Percentiles rank a stretch among this genome's conserved stretches.
phyloP scores from a whole-genome alignment of 73 alveolate species.

The Tetrahymena elliotti region DNA sequence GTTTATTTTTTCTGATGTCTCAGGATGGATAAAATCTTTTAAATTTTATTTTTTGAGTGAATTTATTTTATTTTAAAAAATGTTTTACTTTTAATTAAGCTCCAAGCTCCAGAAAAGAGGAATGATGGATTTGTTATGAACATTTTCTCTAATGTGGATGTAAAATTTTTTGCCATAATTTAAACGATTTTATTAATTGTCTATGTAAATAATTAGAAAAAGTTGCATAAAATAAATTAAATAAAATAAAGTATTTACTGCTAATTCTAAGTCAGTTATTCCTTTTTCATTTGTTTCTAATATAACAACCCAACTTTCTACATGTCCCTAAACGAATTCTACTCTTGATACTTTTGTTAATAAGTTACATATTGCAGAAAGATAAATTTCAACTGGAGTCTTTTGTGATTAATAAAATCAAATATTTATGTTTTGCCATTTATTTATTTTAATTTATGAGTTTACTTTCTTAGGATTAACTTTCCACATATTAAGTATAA shows the following conservation, averaged over 20 bases:
- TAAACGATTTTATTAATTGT: conserved; percentile 23
- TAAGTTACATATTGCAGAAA: neutral
- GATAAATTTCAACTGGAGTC: neutral
- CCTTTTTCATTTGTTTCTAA: conserved; percentile 35
- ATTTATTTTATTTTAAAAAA: neutral
- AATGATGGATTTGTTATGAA: conserved; percentile 32
- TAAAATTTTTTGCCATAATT: conserved; percentile 17
- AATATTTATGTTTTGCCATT: neutral
- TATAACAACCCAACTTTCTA: conserved; percentile 38
- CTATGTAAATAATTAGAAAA: neutral
- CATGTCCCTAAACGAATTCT: conserved; percentile 19
- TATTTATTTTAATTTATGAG: too few species aligned
- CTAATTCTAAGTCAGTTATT: conserved; percentile 16
- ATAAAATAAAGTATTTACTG: neutral
- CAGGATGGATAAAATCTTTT: conserved; percentile 32
- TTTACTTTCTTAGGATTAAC: neutral
- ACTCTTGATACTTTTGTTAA: neutral
- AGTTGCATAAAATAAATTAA: neutral
- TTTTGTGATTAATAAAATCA: neutral
- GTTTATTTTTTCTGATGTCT: conserved; percentile 28
- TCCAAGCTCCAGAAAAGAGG: conserved; percentile 27
- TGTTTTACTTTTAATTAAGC: conserved; percentile 13
- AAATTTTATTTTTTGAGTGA: neutral
- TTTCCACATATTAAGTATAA: neutral
- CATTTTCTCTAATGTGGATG: conserved; percentile 32